Conservation (phyloP, 1,139 yeast species). For the Protomyces arabidopsidicola region DNA sequence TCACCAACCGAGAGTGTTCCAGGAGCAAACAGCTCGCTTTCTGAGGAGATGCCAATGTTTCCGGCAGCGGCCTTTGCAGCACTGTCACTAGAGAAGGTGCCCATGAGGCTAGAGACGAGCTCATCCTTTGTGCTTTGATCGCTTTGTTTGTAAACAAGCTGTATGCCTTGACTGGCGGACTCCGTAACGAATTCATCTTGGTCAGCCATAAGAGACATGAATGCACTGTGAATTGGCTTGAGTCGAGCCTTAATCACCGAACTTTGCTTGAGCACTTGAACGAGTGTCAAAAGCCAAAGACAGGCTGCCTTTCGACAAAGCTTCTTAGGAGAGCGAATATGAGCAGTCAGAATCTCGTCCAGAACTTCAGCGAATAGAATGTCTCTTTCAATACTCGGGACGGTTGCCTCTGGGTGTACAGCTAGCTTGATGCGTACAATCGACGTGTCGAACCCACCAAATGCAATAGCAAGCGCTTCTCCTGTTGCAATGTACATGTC, state of each 20-base stretch:
- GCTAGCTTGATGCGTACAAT: constrained; percentile 53
- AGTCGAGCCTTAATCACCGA: constrained; percentile 47
- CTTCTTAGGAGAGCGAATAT: constrained; percentile 10
- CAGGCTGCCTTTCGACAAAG: constrained; percentile 54
- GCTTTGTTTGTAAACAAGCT: constrained; percentile 76
- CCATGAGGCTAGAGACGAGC: constrained; percentile 67
- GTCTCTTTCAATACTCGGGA: background rate
- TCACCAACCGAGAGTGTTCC: constrained; percentile 68
- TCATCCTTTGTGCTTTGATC: constrained; percentile 63
- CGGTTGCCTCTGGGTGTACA: constrained; percentile 38
- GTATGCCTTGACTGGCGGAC: constrained; percentile 82
- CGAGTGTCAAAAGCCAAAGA: constrained; percentile 76
- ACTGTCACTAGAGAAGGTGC: constrained; percentile 55
- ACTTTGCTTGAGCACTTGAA: constrained; percentile 63
- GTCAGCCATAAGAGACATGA: constrained; percentile 42
- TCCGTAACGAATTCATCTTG: constrained; percentile 66
- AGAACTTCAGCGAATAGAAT: background rate
- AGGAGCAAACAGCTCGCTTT: constrained; percentile 79
- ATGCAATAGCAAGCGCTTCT: constrained; percentile 69
- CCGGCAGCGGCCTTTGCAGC: constrained; percentile 6
- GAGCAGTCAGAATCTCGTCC: background rate
- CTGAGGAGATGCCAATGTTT: constrained; percentile 60
- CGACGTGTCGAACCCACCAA: constrained; percentile 72
- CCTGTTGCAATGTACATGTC: constrained; percentile 59
- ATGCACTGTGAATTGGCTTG: constrained; percentile 60